Evolutionary conservation across 2,329 filamentous ascomycete genomes (phyloP).

Genomic region (Acarospora socialis): DNA sequence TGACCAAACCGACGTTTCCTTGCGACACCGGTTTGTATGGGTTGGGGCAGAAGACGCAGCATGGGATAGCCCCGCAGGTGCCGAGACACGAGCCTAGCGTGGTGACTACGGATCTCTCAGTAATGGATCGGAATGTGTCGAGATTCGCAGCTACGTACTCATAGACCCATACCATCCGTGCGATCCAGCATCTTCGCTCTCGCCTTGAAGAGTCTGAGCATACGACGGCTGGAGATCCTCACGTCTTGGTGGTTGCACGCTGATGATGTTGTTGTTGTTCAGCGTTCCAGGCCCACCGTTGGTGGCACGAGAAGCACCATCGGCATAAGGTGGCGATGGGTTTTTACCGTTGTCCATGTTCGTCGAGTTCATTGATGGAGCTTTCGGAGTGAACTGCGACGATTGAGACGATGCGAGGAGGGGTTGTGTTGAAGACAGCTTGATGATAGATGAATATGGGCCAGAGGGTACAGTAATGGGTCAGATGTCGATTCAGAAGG

Average conservation of each 20-base stretch:
- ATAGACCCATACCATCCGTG: slow-evolving; percentile 84
- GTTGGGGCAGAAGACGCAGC: slow-evolving; percentile 85
- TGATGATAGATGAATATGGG: not conserved
- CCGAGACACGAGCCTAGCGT: slow-evolving; percentile 60
- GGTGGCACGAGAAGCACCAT: slow-evolving; percentile 29
- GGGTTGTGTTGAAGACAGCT: not conserved
- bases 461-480: too few species aligned
- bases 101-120: slow-evolving; percentile 41
- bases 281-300: slow-evolving; percentile 16
- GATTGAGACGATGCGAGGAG: not conserved
- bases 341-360: slow-evolving; percentile 22
- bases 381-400: too few species aligned
- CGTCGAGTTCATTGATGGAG: not conserved
- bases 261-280: slow-evolving; percentile 39
- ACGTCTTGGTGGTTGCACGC: slow-evolving; percentile 63
- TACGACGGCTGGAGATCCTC: slow-evolving; percentile 79
- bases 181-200: slow-evolving; percentile 50
- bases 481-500: too few species aligned
- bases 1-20: slow-evolving; percentile 89
- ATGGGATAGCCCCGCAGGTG: slow-evolving; percentile 71
- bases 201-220: slow-evolving; percentile 49
- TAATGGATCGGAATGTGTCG: slow-evolving; percentile 2
- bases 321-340: slow-evolving; percentile 5
- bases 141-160: slow-evolving; percentile 40
- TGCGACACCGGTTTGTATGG: slow-evolving; percentile 86